Percentiles rank a stretch among this genome's conserved stretches.
Conservation (phyloP, 257 asterid genomes). For the Nicotiana tabacum region DNA sequence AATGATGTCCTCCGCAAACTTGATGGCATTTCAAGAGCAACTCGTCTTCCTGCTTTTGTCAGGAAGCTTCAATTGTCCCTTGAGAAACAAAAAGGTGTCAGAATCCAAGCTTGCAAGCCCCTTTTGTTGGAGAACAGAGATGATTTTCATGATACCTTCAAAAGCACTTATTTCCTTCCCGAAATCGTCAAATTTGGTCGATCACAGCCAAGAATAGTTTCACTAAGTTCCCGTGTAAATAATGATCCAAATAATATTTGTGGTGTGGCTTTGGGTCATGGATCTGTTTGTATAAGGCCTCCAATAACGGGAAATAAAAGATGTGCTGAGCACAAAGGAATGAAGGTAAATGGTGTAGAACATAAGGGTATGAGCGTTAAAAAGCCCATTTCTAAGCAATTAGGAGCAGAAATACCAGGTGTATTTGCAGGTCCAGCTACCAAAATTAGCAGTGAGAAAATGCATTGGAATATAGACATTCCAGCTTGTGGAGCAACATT, state of each 20-base stretch:
- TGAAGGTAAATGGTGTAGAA: constrained; percentile 53
- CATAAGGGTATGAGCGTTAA: constrained; percentile 24
- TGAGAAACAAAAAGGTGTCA: constrained; percentile 53
- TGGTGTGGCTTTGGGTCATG: constrained; percentile 68
- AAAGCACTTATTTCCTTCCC: constrained; percentile 24
- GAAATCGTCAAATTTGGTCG: constrained; percentile 53
- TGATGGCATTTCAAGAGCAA: constrained; percentile 28
- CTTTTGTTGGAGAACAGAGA: constrained; percentile 27
- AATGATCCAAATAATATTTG: constrained; percentile 29
- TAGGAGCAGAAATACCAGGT: not conserved
- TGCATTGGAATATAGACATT: not conserved
- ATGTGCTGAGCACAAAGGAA: constrained; percentile 79
- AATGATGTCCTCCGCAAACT: constrained; percentile 49
- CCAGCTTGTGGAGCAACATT: constrained; percentile 17
- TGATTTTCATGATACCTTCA: constrained; percentile 11
- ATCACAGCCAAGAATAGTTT: constrained; percentile 30
- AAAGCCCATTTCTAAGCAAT: not conserved
- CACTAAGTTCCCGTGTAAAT: constrained; percentile 12
- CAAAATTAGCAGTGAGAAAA: not conserved
- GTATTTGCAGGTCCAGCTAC: not conserved
- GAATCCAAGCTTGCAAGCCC: constrained; percentile 38
- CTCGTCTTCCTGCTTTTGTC: constrained; percentile 35
- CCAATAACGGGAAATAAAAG: constrained; percentile 73
- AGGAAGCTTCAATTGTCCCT: constrained; percentile 37
- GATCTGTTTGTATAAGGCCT: constrained; percentile 55